phyloP scores from a whole-genome alignment of 768 basidiomycete species.

The Termitomyces heimii region DNA sequence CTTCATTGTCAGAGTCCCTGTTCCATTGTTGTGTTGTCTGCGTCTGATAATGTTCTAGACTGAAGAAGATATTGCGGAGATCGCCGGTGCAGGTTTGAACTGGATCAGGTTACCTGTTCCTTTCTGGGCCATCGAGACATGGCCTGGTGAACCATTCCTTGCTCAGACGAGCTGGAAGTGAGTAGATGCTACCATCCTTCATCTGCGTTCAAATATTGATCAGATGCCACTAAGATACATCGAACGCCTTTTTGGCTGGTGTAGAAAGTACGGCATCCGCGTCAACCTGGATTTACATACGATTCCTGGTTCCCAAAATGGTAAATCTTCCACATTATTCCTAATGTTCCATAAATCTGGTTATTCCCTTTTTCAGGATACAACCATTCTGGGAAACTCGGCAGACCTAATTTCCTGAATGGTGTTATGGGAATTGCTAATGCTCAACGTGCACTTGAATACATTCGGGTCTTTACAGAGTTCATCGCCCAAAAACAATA shows the following conservation, averaged over 20 bases:
- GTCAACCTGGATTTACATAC: slow-evolving; percentile 78
- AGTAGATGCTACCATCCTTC: slow-evolving; percentile 14
- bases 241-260: slow-evolving; percentile 70
- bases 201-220: neutral
- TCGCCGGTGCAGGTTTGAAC: slow-evolving; percentile 85
- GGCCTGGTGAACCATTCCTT: slow-evolving; percentile 76
- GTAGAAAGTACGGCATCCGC: slow-evolving; percentile 79
- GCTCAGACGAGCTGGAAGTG: slow-evolving; percentile 71
- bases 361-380: slow-evolving; percentile 24
- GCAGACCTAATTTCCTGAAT: slow-evolving; percentile 59
- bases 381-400: slow-evolving; percentile 60
- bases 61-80: slow-evolving; percentile 85
- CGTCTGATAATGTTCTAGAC: slow-evolving; percentile 42
- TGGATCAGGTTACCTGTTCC: slow-evolving; percentile 82
- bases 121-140: slow-evolving; percentile 76
- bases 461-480: slow-evolving; percentile 73
- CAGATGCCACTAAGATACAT: slow-evolving; percentile 47
- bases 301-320: slow-evolving; percentile 75
- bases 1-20: slow-evolving; percentile 58
- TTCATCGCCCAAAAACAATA: slow-evolving; percentile 83
- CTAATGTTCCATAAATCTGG: neutral
- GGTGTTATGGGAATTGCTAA: slow-evolving; percentile 86
- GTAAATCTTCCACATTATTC: slow-evolving; percentile 21
- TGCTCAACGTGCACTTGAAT: slow-evolving; percentile 72
- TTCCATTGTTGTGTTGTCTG: neutral